Conservation (phyloP, 805 yeast genomes). For the Barnettozyma sp. region DNA sequence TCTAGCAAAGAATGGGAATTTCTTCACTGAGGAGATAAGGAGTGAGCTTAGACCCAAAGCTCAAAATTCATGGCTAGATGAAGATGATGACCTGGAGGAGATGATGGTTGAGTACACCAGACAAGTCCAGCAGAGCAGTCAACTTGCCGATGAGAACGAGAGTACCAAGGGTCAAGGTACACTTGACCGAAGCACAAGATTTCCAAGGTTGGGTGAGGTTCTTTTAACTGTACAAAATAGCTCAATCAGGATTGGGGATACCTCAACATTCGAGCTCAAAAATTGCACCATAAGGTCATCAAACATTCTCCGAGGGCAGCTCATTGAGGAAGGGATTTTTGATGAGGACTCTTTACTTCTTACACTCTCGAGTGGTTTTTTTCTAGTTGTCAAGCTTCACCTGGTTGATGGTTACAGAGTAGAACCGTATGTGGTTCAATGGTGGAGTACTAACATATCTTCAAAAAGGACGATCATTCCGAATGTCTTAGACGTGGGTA, state of each 20-base stretch:
- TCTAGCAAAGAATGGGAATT: conserved; percentile 12
- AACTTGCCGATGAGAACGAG: conserved; percentile 3
- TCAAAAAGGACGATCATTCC: conserved; percentile 12
- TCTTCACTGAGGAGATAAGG: conserved; percentile 17
- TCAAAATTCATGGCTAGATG: conserved; percentile 20
- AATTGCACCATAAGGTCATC: conserved; percentile 14
- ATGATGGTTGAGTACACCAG: conserved; percentile 6
- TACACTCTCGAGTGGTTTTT: conserved; percentile 32
- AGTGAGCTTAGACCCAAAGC: conserved; percentile 18
- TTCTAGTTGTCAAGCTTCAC: conserved; percentile 35
- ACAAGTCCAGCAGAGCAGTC: neutral
- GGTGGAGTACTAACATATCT: conserved; percentile 34
- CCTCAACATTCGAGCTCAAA: conserved; percentile 10
- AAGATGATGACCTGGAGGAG: conserved; percentile 19
- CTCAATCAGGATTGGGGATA: conserved; percentile 16
- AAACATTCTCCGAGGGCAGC: conserved; percentile 14
- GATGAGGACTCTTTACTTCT: conserved; percentile 34
- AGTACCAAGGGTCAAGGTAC: conserved; percentile 17
- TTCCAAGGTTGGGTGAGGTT: conserved; percentile 8
- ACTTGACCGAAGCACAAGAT: conserved; percentile 8
- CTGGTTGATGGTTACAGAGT: conserved; percentile 7
- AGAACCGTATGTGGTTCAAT: conserved; percentile 40
- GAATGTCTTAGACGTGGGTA: conserved; percentile 21
- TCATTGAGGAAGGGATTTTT: conserved; percentile 2
- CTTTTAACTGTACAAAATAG: conserved; percentile 13